phyloP scores from a whole-genome alignment of 371 early-diverging fungal species.

The Mortierella sp. region DNA sequence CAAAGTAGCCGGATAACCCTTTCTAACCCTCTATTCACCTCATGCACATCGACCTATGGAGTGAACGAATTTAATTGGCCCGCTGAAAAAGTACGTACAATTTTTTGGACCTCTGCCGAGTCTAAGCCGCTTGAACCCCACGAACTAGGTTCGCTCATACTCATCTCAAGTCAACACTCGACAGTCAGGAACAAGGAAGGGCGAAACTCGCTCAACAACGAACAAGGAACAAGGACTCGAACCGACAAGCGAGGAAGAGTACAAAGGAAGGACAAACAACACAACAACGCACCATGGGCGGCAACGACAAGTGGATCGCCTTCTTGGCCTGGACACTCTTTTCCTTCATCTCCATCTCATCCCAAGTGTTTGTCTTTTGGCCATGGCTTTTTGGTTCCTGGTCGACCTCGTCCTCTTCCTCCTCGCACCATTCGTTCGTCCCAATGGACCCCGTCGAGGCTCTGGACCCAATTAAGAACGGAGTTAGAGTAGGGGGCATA shows the following conservation, averaged over 20 bases:
- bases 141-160: too few species aligned
- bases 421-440: not conserved
- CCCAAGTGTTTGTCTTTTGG: slow-evolving; percentile 70
- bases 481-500: not conserved
- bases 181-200: not conserved
- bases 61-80: too few species aligned
- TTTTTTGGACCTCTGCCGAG: too few species aligned
- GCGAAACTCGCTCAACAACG: not conserved
- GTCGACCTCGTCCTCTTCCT: slow-evolving; percentile 12
- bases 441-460: not conserved
- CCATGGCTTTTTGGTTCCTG: slow-evolving; percentile 61
- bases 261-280: slow-evolving; percentile 2
- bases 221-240: not conserved
- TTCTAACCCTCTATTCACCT: too few species aligned
- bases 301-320: slow-evolving; percentile 57
- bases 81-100: too few species aligned
- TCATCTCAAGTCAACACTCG: not conserved
- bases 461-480: slow-evolving; percentile 29
- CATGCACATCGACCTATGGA: too few species aligned
- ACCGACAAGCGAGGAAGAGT: not conserved
- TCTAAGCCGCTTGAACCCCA: too few species aligned
- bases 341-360: slow-evolving; percentile 62
- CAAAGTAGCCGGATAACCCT: too few species aligned
- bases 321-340: slow-evolving; percentile 64
- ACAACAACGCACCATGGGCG: slow-evolving; percentile 23